Evolutionary conservation across 768 basidiomycete species (phyloP), one percentile per base, ranked within the genome.

Genomic region (Podaxis mareebaensis): DNA sequence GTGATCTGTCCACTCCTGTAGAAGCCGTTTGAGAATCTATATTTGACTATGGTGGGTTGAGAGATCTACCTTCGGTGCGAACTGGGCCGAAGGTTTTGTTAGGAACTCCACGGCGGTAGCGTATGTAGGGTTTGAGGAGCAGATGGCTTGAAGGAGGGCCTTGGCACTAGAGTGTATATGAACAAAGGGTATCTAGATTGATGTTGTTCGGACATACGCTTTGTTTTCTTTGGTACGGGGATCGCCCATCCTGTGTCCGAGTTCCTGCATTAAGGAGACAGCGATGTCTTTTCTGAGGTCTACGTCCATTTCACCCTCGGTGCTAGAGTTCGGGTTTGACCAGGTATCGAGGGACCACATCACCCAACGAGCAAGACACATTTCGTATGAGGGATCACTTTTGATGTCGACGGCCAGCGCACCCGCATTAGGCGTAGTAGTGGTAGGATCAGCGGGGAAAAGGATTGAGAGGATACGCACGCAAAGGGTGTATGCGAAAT

Each of bases 321-420:
- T 15, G 7, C n/a, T 39, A 48, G 66, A 39, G 1, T 58, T 55
- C 20, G 59, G 61, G 12, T 61, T 68, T 8, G 74, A 74, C 75
- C 76, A 81, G 12, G 69, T 75, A 40, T 81, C 77, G 26, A 83
- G 71, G 33, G 79, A 76, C 91, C 92, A 93, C 22, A 79, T 75
- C 3, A 76, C 83, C 92, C 92, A 94, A 58, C 85, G 83, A 11
- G 88, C 87, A 10, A 92, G 75, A 67, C 86, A 89, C 60, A 79
- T 73, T 49, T 81, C 78, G 68, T 87, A 87, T 1, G 85, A 79
- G 6, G 72, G 58, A 69, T 83, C 83, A 46, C 64, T 40, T 69
- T 69, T 22, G 51, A 63, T 67, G 11, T 72, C 67, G 8, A 66
- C 17, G 7, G 51, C 30, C 0, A 39, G 57, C 28, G 33, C 57